Base-by-base conservation (phyloP, 2,329 filamentous ascomycete genomes). In the Trichothecium sympodiale region DNA sequence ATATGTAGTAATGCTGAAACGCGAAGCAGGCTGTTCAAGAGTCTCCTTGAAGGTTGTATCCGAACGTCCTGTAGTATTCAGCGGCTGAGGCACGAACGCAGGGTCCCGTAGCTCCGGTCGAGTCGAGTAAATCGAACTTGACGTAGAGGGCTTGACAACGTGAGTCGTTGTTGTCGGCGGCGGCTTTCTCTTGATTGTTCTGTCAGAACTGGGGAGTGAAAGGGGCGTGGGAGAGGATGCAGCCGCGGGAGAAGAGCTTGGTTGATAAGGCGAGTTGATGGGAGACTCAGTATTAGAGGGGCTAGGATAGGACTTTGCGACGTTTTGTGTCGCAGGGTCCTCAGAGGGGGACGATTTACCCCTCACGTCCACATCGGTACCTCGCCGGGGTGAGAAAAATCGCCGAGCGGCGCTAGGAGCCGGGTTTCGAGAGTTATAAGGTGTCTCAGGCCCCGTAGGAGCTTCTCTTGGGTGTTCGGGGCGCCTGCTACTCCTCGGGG, bases 1-100 rank as follows among this genome's bases (percentile, higher is more conserved):
- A 47, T 71, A 77, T 2, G 75, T 80, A 7, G 73, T 77, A 42
- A 71, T 61, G 54, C 76, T 82, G 53, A 80, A 82, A 31, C 72
- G 70, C 33, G 75, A 80, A 3, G 61, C 54, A 5, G 73, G 72
- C 38, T 73, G 67, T 10, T 60, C 55, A 61, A 65, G 67, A 27
- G 67, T 39, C 39, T 53, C 47, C 10, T 60, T 49, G 15, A 54
- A 41, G 17, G 32, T 29, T 29, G 52, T 39, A 27, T 34, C 47
- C 44, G 5, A 38, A 38, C 25, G 42, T 9, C 23, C 10, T 18
- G 29, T 18, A 12, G 33, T 31, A 41, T 38, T 44, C 29, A 41
- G 37, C 16, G 43, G 42, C n/a, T 50, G 43, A n/a, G 55, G 52
- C 40, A 40, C 27, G 14, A 36, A 27, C 6, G 29, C 26, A 33